Evolutionary conservation across 768 basidiomycete species (phyloP), one percentile per base, ranked within the genome.

Genomic region (Cantharellus anzutake): DNA sequence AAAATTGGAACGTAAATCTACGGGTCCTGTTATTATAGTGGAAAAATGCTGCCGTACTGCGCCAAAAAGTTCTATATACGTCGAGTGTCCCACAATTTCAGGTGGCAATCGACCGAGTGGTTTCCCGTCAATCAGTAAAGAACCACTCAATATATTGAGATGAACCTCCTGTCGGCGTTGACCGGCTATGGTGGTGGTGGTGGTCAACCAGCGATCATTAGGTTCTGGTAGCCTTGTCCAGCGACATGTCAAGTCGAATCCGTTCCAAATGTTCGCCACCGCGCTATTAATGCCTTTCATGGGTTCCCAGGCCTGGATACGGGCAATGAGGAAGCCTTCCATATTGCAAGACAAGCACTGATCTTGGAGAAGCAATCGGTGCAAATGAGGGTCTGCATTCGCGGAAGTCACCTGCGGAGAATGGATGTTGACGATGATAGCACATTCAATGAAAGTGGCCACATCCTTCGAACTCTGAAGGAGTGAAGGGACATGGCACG

Each of bases 381-480:
- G 11, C 11, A 59, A 57, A 7, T 7, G n/a, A n/a, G 42, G 5
- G 42, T 29, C 20, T 29, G 20, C 20, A 7, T 1, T 5, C 16
- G 7, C 5, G 11, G 37, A n/a, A 11, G 7, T 5, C 5, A 20
- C 39, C 38, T 58, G 55, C 11, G n/a, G 52, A n/a, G 16, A 59
- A 29, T 20, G 5, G 55, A 73, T 66, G 37, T 69, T 65, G 2
- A 74, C 60, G 1, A 66, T 20, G 37, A 74, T 68, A 0, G 66
- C 61, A 48, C 70, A 76, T 37, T 67, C 65, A 20, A 74, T 53
- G 3, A 74, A 60, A 34, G 67, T 64, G 3, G 66, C 61, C 5
- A 71, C 40, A 51, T 73, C 69, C 16, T 62, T 59, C 0, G 61
- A 11, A 3, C 66, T 66, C 16, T 39, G 35, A n/a, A 73, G 64